These are phyloP conservation scores for Mortierella sp. DNA, from an alignment of 371 early-diverging fungal genomes.

Conservation along the genomic window DNA sequence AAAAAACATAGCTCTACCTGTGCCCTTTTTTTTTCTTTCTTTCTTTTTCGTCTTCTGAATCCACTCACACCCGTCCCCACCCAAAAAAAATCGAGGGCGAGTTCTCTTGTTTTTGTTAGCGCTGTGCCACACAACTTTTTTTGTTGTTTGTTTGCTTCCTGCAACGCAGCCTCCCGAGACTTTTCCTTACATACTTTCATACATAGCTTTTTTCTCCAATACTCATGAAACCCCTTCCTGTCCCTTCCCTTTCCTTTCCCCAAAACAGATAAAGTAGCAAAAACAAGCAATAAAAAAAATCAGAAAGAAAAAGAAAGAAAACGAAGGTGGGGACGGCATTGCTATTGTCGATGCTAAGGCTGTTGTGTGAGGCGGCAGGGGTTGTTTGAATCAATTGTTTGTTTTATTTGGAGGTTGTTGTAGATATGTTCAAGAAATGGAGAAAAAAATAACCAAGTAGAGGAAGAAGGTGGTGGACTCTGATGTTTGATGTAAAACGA, in stretches of 20 bases:
- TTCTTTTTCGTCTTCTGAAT: background rate
- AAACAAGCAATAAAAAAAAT: conserved; percentile 8
- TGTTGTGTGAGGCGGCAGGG: no score
- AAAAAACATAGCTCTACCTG: background rate
- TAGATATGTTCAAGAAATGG: background rate
- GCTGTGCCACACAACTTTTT: background rate
- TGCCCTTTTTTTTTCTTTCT: background rate
- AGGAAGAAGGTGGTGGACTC: background rate
- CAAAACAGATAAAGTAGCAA: background rate
- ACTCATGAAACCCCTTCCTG: conserved; percentile 1
- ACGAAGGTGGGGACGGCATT: no score
- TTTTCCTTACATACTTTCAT: background rate
- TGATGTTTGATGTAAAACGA: background rate
- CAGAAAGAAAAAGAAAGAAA: background rate
- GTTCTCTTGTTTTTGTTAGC: background rate
- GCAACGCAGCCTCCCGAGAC: background rate
- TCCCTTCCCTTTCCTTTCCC: background rate
- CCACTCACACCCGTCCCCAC: background rate
- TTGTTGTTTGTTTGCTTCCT: conserved; percentile 6
- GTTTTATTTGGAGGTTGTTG: no score
- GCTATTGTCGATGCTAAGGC: no score
- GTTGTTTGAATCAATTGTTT: no score
- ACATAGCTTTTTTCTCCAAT: background rate
- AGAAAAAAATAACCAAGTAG: background rate
- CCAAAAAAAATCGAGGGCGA: background rate